These are phyloP conservation scores for Mycena filopes DNA, from an alignment of 768 basidiomycete genomes.

Conservation along the genomic window DNA sequence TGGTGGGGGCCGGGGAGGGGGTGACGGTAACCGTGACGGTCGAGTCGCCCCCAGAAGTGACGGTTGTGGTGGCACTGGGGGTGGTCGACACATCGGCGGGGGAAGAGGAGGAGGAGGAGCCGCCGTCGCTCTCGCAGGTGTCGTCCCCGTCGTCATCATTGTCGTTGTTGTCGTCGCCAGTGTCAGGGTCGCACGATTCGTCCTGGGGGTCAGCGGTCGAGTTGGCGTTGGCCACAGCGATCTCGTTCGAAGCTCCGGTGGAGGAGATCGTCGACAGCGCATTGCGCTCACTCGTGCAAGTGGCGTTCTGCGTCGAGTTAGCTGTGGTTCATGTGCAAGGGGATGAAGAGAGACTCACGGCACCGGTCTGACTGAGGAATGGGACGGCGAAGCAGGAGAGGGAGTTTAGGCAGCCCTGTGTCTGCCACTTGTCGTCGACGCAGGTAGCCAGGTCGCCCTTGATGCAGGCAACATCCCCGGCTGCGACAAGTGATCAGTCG, in stretches of 20 bases:
- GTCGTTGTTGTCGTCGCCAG: conserved; percentile 3
- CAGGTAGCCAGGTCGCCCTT: conserved; percentile 53
- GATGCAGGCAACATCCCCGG: conserved; percentile 58
- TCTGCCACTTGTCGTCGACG: conserved; percentile 52
- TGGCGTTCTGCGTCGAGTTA: conserved; percentile 48
- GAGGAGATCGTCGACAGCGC: conserved; percentile 58
- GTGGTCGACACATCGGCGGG: conserved; percentile 12
- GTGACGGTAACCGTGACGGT: conserved; percentile 47
- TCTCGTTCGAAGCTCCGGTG: conserved; percentile 57
- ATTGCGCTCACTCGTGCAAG: conserved; percentile 62
- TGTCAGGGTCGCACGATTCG: conserved; percentile 5
- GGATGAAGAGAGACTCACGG: conserved; percentile 46
- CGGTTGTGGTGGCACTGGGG: conserved; percentile 12
- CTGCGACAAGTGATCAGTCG: conserved; percentile 37
- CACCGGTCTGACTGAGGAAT: conserved; percentile 51
- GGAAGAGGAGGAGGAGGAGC: conserved; percentile 2
- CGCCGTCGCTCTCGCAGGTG: conserved; percentile 24
- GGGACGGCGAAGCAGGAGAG: conserved; percentile 66
- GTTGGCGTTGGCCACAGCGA: conserved; percentile 43
- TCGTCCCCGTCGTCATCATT: conserved; percentile 29
- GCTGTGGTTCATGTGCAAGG: neutral
- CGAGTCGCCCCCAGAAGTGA: conserved; percentile 1
- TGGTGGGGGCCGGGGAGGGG: conserved; percentile 37
- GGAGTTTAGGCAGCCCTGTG: conserved; percentile 46
- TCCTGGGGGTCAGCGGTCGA: neutral